Base-by-base conservation (phyloP, 805 yeast species). In the Kuraishia piskuri region DNA sequence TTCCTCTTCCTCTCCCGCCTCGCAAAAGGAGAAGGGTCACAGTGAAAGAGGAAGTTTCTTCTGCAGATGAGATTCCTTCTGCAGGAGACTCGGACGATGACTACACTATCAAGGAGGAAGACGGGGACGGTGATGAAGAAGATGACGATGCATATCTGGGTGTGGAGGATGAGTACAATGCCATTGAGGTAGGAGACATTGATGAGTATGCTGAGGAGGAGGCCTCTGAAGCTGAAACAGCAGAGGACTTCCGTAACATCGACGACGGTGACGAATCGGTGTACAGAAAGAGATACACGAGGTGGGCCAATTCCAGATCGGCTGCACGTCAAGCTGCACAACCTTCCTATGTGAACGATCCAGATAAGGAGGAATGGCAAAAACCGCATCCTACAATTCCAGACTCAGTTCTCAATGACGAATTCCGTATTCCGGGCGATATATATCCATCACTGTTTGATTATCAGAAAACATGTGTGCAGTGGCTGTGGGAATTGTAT, bases 401-500 rank as follows among this genome's bases (percentile, higher is more conserved):
- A 0, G 97, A 90, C 66, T 91, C 96, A 0, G 74, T 78, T 6
- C 68, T 92, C 4, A 86, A 89, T 62, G 80, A 79, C 44, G 79
- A 78, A 8, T 90, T 85, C 67, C 78, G 71, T 55, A 73, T 94
- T 0, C 98, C 99, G 0, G 98, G 97, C 2, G 97, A 92, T 58
- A 83, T 94, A 0, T 90, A 86, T 67, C 84, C 94, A 0, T 78
- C 90, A 3, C 70, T 94, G 14, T 94, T 94, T 63, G 96, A 89
- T 58, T 94, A 94, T 66, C 99, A 94, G 62, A 88, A 88, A 61
- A 94, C 98, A 0, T 90, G 98, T 57, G 97, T 94, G 1, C 96
- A 94, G 62, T 92, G 99, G 99, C 78, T 94, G 1, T 91, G 95
- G 85, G 99, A 94, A 63, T 72, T 94, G n/a, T 85, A 88, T 61